These are phyloP conservation scores for Ascochyta pisi DNA, from an alignment of 2,329 filamentous ascomycete genomes.

Conservation along the genomic window DNA sequence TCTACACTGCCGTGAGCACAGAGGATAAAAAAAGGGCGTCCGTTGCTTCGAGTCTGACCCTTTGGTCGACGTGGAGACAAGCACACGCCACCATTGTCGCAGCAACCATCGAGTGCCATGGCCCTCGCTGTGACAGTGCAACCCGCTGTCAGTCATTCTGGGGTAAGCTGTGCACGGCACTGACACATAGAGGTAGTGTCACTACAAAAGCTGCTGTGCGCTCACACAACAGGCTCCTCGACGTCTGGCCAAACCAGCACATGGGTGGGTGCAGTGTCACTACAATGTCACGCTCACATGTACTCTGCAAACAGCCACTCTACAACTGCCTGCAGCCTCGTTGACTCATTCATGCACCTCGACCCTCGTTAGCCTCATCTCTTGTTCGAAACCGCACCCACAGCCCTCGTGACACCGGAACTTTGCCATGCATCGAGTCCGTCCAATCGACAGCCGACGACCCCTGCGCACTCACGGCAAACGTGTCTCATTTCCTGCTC, in stretches of 20 bases:
- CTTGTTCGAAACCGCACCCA: constrained; percentile 17
- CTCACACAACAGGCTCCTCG: constrained; percentile 14
- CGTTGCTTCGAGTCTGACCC: background rate
- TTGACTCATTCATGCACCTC: constrained; percentile 11
- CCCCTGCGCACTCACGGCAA: constrained; percentile 15
- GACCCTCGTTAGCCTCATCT: constrained; percentile 6
- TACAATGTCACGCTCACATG: background rate
- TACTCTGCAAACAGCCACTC: background rate
- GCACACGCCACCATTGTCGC: constrained; percentile 18
- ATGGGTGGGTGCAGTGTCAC: constrained; percentile 6
- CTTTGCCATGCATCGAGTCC: constrained; percentile 15
- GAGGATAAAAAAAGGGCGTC: background rate
- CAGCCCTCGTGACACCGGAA: constrained; percentile 30
- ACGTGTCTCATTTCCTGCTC: constrained; percentile 17
- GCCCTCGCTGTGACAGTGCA: constrained; percentile 2
- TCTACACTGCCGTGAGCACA: background rate
- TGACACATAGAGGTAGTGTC: constrained; percentile 22
- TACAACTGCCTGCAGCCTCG: constrained; percentile 1
- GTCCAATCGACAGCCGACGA: constrained; percentile 13
- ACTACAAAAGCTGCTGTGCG: background rate
- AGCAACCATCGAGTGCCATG: constrained; percentile 9
- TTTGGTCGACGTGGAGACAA: constrained; percentile 13
- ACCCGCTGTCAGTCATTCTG: constrained; percentile 17
- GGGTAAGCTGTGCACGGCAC: constrained; percentile 22
- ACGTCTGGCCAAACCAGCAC: constrained; percentile 4